Evolutionary conservation across 306 rosid genomes (phyloP).

Genomic region (Fragaria vesca): DNA sequence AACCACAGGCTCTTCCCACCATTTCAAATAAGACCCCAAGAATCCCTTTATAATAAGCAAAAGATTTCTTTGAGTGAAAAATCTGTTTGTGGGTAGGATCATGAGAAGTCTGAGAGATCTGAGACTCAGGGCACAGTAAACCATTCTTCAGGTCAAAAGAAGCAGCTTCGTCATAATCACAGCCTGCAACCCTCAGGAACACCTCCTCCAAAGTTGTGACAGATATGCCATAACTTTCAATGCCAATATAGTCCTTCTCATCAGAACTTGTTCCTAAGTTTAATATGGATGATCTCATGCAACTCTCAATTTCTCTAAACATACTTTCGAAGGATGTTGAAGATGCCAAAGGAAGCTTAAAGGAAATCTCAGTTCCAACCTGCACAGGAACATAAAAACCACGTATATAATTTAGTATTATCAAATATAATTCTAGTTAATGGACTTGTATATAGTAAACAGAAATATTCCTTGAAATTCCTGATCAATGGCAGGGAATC

Average conservation of each 20-base stretch:
- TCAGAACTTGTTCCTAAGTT: conserved; percentile 33
- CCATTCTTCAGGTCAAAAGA: conserved; percentile 43
- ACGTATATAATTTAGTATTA: conserved; percentile 16
- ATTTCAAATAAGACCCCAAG: conserved; percentile 50
- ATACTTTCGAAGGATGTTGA: conserved; percentile 76
- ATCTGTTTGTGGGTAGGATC: conserved; percentile 38
- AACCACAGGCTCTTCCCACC: conserved; percentile 60
- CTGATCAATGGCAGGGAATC: not conserved
- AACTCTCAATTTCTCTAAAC: conserved; percentile 97
- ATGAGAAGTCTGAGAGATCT: conserved; percentile 46
- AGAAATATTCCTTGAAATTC: not conserved
- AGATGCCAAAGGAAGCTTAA: conserved; percentile 93
- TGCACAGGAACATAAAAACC: conserved; percentile 38
- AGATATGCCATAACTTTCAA: conserved; percentile 95
- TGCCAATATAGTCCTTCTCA: conserved; percentile 57
- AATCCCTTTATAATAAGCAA: conserved; percentile 54
- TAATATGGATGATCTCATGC: conserved; percentile 51
- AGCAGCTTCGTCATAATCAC: conserved; percentile 62
- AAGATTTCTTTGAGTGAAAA: conserved; percentile 37
- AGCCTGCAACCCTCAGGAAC: conserved; percentile 90
- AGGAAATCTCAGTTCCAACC: conserved; percentile 99
- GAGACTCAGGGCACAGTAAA: conserved; percentile 34
- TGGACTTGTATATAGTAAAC: not conserved
- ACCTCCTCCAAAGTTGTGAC: conserved; percentile 98
- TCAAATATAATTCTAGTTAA: not conserved